phyloP scores from a whole-genome alignment of 345 rosid genomes.

The Arabis hirsuta region DNA sequence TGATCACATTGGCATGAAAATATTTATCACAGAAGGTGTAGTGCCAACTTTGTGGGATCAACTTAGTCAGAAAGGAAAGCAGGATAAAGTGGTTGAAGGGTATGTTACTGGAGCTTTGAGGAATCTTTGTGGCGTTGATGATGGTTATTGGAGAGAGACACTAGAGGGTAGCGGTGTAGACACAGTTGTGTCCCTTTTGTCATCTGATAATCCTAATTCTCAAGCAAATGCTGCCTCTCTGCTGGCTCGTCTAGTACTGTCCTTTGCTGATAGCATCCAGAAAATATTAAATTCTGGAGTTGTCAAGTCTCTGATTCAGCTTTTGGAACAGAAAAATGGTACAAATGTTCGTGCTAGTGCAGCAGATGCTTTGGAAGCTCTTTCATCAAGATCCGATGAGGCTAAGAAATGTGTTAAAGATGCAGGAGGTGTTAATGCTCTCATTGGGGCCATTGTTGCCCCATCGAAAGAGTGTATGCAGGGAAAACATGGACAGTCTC shows the following conservation, averaged over 20 bases:
- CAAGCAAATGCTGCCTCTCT: conserved; percentile 94
- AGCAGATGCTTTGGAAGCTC: conserved; percentile 88
- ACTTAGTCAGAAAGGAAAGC: conserved; percentile 61
- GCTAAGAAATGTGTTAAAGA: conserved; percentile 72
- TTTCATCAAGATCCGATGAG: conserved; percentile 63
- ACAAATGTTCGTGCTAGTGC: conserved; percentile 79
- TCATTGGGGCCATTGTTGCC: conserved; percentile 83
- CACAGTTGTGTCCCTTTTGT: conserved; percentile 76
- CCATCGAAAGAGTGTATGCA: conserved; percentile 91
- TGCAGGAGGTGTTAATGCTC: conserved; percentile 73
- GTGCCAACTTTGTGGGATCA: conserved; percentile 91
- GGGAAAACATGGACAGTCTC: conserved; percentile 69
- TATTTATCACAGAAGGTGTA: conserved; percentile 90
- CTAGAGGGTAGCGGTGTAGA: conserved; percentile 81
- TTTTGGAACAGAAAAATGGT: conserved; percentile 67
- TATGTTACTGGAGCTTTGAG: conserved; percentile 88
- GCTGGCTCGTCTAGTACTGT: conserved; percentile 75
- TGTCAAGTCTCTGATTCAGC: conserved; percentile 65
- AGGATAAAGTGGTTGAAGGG: conserved; percentile 86
- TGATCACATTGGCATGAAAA: conserved; percentile 87
- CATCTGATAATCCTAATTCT: conserved; percentile 72
- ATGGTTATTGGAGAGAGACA: conserved; percentile 77
- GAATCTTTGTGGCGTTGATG: conserved; percentile 85
- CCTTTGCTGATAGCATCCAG: conserved; percentile 65
- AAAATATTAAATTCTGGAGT: conserved; percentile 68